Conservation (phyloP, 306 rosid genomes). For the Dryas alaskensis region DNA sequence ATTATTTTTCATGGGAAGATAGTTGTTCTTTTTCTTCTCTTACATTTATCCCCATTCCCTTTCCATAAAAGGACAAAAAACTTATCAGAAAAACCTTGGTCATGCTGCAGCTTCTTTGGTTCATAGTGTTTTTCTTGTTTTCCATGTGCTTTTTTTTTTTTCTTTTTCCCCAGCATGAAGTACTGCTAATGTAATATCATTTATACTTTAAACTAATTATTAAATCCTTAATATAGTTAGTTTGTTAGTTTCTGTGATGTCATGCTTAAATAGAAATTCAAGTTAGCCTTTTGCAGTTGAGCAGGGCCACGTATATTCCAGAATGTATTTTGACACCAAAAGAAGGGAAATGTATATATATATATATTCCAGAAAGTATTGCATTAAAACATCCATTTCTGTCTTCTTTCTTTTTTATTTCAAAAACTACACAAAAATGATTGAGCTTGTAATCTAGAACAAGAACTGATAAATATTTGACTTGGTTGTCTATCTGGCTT, state of each 20-base stretch:
- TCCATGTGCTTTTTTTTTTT: background rate
- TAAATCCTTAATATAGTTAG: background rate
- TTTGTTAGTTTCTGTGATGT: background rate
- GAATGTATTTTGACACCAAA: too few species aligned
- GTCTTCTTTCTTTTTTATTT: background rate
- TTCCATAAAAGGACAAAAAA: background rate
- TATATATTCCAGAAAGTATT: too few species aligned
- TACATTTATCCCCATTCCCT: conserved; percentile 2
- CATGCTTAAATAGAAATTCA: background rate
- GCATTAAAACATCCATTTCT: background rate
- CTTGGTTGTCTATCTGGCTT: background rate
- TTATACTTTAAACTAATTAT: background rate
- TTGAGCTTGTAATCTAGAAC: background rate
- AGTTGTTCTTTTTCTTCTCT: background rate
- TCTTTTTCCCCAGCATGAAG: background rate
- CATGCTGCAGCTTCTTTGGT: background rate
- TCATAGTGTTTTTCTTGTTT: background rate
- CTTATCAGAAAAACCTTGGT: background rate
- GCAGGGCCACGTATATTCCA: background rate
- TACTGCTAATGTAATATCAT: background rate
- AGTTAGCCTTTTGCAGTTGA: background rate
- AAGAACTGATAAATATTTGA: background rate
- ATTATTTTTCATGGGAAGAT: conserved; percentile 16
- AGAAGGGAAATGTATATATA: too few species aligned
- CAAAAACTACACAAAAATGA: background rate